phyloP scores from a whole-genome alignment of 2,329 filamentous ascomycete species.

The Penicillium sp. region DNA sequence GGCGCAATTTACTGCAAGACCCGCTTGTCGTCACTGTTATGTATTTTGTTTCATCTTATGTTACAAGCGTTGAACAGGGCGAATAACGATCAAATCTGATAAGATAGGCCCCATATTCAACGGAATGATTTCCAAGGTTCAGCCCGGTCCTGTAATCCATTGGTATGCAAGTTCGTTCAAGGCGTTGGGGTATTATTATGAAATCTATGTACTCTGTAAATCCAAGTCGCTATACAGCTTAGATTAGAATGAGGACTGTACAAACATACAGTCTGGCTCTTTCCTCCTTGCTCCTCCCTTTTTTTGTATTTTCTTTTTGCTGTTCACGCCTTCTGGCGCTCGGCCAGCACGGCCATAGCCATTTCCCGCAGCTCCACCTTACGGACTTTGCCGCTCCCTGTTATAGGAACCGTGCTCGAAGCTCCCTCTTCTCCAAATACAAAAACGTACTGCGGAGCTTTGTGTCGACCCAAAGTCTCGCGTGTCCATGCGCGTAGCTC shows the following conservation, averaged over 20 bases:
- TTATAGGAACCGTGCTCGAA: conserved; percentile 57
- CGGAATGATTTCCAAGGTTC: neutral
- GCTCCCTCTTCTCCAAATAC: conserved; percentile 67
- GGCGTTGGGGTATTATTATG: conserved; percentile 2
- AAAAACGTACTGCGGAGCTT: conserved; percentile 71
- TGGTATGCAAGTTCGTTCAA: neutral
- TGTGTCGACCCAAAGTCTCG: conserved; percentile 62
- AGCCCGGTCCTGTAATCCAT: neutral
- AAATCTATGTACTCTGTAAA: neutral
- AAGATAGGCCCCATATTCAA: neutral
- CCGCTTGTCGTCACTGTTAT: conserved; percentile 8
- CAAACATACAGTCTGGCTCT: neutral
- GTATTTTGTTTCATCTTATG: neutral
- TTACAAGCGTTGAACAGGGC: neutral
- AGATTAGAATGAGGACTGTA: neutral
- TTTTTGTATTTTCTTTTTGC: neutral
- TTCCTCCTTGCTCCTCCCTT: neutral
- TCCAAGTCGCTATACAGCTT: neutral
- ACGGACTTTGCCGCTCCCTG: conserved; percentile 70
- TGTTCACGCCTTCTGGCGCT: conserved; percentile 23
- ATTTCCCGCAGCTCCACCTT: conserved; percentile 58
- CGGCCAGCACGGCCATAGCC: conserved; percentile 43
- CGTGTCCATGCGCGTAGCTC: conserved; percentile 64
- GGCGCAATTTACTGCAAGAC: conserved; percentile 2
- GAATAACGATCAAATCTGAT: conserved; percentile 5